Evolutionary conservation across 129 eudicot genomes (phyloP).

Genomic region (Dittrichia graveolens): DNA sequence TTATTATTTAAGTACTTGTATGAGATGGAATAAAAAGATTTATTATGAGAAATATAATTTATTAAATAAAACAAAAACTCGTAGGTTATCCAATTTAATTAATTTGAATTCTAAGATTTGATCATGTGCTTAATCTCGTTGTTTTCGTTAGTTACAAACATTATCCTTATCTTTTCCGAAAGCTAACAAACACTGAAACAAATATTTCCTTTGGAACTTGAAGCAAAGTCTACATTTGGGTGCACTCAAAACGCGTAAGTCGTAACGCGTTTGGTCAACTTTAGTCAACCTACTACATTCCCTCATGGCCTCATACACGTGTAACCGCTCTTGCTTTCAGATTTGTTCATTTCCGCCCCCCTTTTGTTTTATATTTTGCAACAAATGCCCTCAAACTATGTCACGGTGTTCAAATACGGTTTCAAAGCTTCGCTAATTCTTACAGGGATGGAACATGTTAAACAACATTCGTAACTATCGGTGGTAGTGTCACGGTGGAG

Average conservation of each 20-base stretch:
- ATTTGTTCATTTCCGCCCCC: neutral
- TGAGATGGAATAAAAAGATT: too few relatives aligned
- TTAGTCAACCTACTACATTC: slow-evolving; percentile 1
- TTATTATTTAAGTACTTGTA: too few relatives aligned
- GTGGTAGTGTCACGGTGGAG: too few relatives aligned
- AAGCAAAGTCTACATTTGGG: neutral
- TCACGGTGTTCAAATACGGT: neutral
- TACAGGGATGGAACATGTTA: neutral
- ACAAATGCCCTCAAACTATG: neutral
- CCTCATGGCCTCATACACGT: neutral
- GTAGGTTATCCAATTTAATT: too few relatives aligned
- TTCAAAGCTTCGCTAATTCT: neutral
- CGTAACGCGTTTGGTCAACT: slow-evolving; percentile 1
- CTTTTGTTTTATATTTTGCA: neutral
- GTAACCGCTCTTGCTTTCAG: slow-evolving; percentile 5
- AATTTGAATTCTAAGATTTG: too few relatives aligned
- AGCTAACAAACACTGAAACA: too few relatives aligned
- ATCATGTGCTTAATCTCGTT: neutral
- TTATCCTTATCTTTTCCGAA: neutral
- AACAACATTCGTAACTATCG: neutral
- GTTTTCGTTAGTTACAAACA: neutral
- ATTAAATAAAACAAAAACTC: too few relatives aligned
- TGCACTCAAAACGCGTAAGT: slow-evolving; percentile 8
- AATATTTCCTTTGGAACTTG: slow-evolving; percentile 22
- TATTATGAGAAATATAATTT: too few relatives aligned